Base-by-base conservation (phyloP, 2,329 filamentous ascomycete species). In the Pestalotiopsis sp. region DNA sequence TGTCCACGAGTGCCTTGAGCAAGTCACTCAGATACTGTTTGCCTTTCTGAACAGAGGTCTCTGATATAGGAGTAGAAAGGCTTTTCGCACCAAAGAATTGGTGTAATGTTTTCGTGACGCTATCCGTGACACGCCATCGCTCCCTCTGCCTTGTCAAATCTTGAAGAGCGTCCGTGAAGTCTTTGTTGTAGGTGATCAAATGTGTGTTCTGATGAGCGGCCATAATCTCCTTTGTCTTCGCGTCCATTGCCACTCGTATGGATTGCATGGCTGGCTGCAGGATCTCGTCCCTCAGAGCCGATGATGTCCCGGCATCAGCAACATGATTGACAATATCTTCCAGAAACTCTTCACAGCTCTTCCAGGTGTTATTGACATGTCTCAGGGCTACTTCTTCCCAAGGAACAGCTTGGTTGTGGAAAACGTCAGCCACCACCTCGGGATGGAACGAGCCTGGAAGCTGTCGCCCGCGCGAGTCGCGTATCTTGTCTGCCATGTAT, bases 391-490 rank as follows among this genome's bases (percentile, higher is more conserved):
- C 81, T 0, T 68, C 38, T 57, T 82, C 75, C 90, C 89, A 92
- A 0, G 84, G 85, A 6, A 72, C 67, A 0, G 84, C 88, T 68
- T 92, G 89, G 60, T 90, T 84, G 23, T 79, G 79, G 73, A 92
- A 92, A 0, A 93, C 75, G 25, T 91, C 85, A 0, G 80, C 79
- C 0, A 92, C 82, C 11, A 92, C 79, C 66, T 88, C 75, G 0
- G 89, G 85, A 69, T 90, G 90, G 76, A 89, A 91, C 0, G 82
- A 87, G 0, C 90, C 88, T 0, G 88, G 87, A 0, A 92, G 77
- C 73, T 92, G 90, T 4, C 84, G 78, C 1, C 87, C 89, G 41
- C 82, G 81, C 4, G 77, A 83, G 49, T 79, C 79, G 27, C 76
- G 71, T 64, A 88, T 77, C 3, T 82, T 77, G 0, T 75, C 69